A percentile compares a stretch with the other conserved stretches of the same genome.
phyloP scores from a whole-genome alignment of 306 rosid species.

The Sicyos edulis region DNA sequence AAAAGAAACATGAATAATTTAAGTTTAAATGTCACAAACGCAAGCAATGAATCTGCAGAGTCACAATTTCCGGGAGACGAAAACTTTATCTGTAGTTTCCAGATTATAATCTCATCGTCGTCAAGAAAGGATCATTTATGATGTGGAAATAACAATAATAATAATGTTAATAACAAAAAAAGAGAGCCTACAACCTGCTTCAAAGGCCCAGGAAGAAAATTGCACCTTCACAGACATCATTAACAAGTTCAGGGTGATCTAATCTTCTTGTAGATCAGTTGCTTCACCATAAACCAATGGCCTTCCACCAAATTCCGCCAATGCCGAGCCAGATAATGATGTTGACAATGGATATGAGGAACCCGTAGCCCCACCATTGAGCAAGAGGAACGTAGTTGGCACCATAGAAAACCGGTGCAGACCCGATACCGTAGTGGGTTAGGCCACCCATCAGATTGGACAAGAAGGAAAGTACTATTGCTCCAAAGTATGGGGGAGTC shows the following conservation, averaged over 20 bases:
- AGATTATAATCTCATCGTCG: conserved; percentile 28
- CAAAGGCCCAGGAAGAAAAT: conserved; percentile 31
- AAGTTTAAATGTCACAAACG: neutral
- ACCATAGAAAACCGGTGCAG: conserved; percentile 92
- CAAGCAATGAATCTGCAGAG: conserved; percentile 1
- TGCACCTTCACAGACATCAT: conserved; percentile 15
- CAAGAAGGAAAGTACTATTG: conserved; percentile 83
- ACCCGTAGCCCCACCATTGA: conserved; percentile 98
- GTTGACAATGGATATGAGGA: conserved; percentile 69
- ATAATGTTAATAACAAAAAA: conserved; percentile 9
- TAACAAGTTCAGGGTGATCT: neutral
- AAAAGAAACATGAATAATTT: neutral
- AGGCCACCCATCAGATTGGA: conserved; percentile 98
- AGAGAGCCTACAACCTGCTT: conserved; percentile 35
- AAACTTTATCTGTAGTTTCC: conserved; percentile 3
- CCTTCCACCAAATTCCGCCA: conserved; percentile 95
- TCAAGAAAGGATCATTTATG: conserved; percentile 40
- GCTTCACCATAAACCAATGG: conserved; percentile 76
- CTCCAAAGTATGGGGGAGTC: conserved; percentile 85
- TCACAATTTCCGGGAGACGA: conserved; percentile 2
- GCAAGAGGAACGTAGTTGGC: conserved; percentile 94
- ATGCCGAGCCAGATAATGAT: conserved; percentile 86
- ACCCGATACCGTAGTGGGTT: conserved; percentile 96
- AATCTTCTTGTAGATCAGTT: conserved; percentile 17
- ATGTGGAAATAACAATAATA: conserved; percentile 27